Conservation (phyloP, 495 filamentous ascomycete species). For the Penicillium arizonense region DNA sequence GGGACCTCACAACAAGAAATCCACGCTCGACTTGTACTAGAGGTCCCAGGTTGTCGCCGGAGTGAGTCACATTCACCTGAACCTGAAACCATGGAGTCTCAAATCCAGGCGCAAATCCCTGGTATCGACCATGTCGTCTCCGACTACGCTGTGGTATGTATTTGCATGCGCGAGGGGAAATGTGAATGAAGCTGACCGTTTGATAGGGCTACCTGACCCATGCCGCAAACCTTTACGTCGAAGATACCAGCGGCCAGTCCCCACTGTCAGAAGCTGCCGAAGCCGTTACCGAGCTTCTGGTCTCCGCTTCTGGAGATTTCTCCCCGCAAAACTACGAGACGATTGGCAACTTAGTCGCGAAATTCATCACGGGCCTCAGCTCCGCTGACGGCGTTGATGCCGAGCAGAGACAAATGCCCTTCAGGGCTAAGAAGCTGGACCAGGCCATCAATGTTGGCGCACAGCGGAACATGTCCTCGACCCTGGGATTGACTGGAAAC, state of each 20-base stretch:
- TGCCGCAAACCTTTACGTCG: constrained; percentile 78
- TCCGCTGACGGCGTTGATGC: constrained; percentile 69
- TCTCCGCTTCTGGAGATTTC: constrained; percentile 85
- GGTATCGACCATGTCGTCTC: constrained; percentile 86
- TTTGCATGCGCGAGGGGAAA: neutral
- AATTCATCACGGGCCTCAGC: constrained; percentile 80
- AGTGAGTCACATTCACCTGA: neutral
- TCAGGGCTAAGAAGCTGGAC: constrained; percentile 81
- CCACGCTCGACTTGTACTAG: constrained; percentile 7
- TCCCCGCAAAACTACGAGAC: constrained; percentile 67
- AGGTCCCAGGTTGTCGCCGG: constrained; percentile 1
- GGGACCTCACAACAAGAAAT: neutral
- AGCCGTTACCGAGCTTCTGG: constrained; percentile 77
- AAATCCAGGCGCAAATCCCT: constrained; percentile 84
- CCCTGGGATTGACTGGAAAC: constrained; percentile 79
- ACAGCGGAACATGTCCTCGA: constrained; percentile 93
- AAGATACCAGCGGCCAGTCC: constrained; percentile 65
- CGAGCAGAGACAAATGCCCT: constrained; percentile 64
- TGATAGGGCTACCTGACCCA: constrained; percentile 81
- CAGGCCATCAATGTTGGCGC: constrained; percentile 94
- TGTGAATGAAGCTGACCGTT: constrained; percentile 13
- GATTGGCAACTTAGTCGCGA: constrained; percentile 82
- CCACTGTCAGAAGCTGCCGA: constrained; percentile 82
- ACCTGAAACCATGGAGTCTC: constrained; percentile 70
- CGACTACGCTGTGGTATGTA: constrained; percentile 76